A percentile compares a stretch with the other conserved stretches of the same genome.
phyloP scores from a whole-genome alignment of 768 basidiomycete genomes.

The Brasilioporus rufonigricans region DNA sequence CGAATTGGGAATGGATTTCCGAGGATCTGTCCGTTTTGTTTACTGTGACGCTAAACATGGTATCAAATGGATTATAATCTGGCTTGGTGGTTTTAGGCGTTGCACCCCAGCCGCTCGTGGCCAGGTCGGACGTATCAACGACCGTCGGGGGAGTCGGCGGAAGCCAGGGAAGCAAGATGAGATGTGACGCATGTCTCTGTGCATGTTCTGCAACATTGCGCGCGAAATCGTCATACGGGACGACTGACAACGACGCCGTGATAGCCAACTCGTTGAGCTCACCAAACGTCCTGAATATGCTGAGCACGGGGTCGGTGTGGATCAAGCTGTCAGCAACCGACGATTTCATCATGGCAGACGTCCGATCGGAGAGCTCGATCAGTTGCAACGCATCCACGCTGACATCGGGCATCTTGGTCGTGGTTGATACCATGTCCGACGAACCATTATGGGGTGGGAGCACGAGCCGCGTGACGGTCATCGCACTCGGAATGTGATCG shows the following conservation, averaged over 20 bases:
- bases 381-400: conserved; percentile 74
- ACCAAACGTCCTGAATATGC: conserved; percentile 75
- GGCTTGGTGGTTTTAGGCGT: conserved; percentile 15
- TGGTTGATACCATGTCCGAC: conserved; percentile 7
- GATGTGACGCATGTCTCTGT: conserved; percentile 52
- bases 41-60: conserved; percentile 48
- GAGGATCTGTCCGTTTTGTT: conserved; percentile 37
- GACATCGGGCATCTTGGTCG: conserved; percentile 30
- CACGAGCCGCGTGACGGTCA: conserved; percentile 83
- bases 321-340: conserved; percentile 63
- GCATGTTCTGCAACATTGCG: conserved; percentile 70
- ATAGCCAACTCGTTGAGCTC: conserved; percentile 68
- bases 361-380: conserved; percentile 67
- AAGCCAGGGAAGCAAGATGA: conserved; percentile 84
- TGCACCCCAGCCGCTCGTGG: too few species aligned
- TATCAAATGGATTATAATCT: conserved; percentile 69
- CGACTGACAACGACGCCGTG: conserved; percentile 65
- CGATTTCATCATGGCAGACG: conserved; percentile 62
- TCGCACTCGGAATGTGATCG: too few species aligned
- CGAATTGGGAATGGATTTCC: conserved; percentile 74
- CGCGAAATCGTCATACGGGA: conserved; percentile 73
- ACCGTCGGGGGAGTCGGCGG: conserved; percentile 31
- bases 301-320: too few species aligned
- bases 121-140: not conserved
- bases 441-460: conserved; percentile 36